phyloP scores from a whole-genome alignment of 1,284 basidiomycete genomes.

The Trichosporon sp. region DNA sequence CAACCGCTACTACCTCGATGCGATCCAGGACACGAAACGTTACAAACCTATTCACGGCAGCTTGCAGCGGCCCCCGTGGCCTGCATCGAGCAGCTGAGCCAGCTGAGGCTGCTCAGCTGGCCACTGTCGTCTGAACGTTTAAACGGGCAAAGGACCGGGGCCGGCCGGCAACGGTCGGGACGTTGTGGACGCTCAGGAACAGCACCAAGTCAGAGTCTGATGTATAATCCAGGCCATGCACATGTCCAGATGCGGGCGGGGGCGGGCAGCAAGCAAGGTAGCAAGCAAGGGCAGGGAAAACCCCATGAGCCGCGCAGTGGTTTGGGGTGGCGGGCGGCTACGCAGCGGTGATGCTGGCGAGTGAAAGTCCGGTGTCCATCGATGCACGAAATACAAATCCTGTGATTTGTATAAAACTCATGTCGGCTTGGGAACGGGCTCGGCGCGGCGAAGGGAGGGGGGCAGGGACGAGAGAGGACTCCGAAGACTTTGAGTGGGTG shows the following conservation, averaged over 20 bases:
- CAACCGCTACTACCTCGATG: slow-evolving; percentile 16
- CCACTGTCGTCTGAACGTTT: neutral
- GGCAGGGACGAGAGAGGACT: neutral
- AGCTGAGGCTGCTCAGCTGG: too few species aligned
- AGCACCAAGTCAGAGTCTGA: neutral
- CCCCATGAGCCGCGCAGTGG: neutral
- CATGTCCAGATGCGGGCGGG: neutral
- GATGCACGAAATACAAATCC: neutral
- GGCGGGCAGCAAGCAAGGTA: neutral
- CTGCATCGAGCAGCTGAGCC: too few species aligned
- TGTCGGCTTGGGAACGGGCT: neutral
- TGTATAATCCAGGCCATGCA: neutral
- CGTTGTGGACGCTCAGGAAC: slow-evolving; percentile 4
- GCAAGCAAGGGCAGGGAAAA: neutral
- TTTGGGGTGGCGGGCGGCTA: neutral
- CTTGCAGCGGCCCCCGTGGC: neutral
- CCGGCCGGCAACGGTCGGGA: slow-evolving; percentile 10
- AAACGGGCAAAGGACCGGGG: slow-evolving; percentile 3
- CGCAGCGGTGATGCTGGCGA: neutral
- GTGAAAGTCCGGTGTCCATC: neutral
- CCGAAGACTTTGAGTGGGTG: slow-evolving; percentile 5
- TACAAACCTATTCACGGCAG: slow-evolving; percentile 6
- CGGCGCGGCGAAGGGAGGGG: neutral
- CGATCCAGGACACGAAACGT: neutral
- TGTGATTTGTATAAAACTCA: neutral